Conservation (phyloP, 306 rosid genomes). For the Albizia julibrissin region DNA sequence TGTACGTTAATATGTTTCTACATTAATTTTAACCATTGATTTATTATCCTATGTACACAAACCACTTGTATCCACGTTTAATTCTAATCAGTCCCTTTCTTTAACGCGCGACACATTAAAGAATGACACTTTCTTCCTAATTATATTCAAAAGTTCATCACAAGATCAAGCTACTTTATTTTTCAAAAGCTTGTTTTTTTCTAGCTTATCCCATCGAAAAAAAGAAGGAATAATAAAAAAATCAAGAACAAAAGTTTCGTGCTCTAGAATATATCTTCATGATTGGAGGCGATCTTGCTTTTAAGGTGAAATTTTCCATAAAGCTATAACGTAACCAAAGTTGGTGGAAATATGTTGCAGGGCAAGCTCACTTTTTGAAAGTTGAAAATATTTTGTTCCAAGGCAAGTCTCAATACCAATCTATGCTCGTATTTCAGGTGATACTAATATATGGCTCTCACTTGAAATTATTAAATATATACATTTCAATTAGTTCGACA, state of each 20-base stretch:
- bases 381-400: slow-evolving; percentile 57
- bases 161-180: not conserved
- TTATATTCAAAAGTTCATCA: not conserved
- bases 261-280: not conserved
- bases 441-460: not conserved
- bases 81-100: not conserved
- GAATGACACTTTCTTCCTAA: not conserved
- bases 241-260: not conserved
- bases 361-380: slow-evolving; percentile 70
- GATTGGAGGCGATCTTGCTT: not conserved
- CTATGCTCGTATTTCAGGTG: slow-evolving; percentile 69
- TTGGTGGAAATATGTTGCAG: slow-evolving; percentile 38
- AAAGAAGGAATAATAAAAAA: not conserved
- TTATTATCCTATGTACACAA: not conserved
- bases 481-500: not conserved
- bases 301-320: not conserved
- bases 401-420: slow-evolving; percentile 62
- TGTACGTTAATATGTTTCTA: not conserved
- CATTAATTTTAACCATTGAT: not conserved
- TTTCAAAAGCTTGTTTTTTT: not conserved
- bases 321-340: slow-evolving; percentile 5
- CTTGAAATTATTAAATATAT: not conserved
- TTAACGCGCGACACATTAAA: slow-evolving; percentile 11
- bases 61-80: not conserved
- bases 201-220: not conserved